phyloP scores from a whole-genome alignment of 176 grass and related monocot genomes.

The Zea mays region Zm-B73-REFERENCE-NAM-5.0 NC_050096.1:305653501-305654000 shows the following conservation, averaged over 20 bases:
- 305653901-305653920: too few species aligned
- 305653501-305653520: conserved; percentile 77
- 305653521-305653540: conserved; percentile 89
- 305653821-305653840: conserved; percentile 77
- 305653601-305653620: too few species aligned
- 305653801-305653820: conserved; percentile 85
- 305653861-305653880: too few species aligned
- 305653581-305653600: too few species aligned
- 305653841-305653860: background rate
- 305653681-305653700: conserved; percentile 84
- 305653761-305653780: conserved; percentile 60
- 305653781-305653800: conserved; percentile 79
- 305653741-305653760: conserved; percentile 29
- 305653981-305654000: conserved; percentile 90
- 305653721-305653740: conserved; percentile 29
- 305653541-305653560: background rate
- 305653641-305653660: conserved; percentile 45
- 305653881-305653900: background rate
- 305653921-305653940: too few species aligned
- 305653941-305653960: conserved; percentile 51
- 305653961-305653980: conserved; percentile 77
- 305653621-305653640: too few species aligned
- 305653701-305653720: conserved; percentile 69
- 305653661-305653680: conserved; percentile 93
- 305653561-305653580: too few species aligned